These are phyloP conservation scores for Sclerotinia spermophila DNA, from an alignment of 2,329 filamentous ascomycete species.

Conservation along the genomic window DNA sequence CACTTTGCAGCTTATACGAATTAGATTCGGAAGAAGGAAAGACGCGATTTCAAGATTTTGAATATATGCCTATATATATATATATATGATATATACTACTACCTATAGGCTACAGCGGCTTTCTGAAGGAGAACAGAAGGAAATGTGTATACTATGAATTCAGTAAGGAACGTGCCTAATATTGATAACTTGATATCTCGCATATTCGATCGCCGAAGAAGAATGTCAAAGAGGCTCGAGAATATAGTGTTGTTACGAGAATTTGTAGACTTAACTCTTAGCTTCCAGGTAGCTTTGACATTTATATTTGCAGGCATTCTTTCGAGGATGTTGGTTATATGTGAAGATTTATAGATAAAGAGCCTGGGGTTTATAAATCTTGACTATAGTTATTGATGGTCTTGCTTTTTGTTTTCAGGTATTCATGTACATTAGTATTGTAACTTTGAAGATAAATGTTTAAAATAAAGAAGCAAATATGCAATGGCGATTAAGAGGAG, in stretches of 20 bases:
- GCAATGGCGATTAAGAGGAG: not conserved
- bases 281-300: not conserved
- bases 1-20: not conserved
- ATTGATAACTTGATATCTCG: too few relatives aligned
- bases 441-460: not conserved
- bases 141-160: too few relatives aligned
- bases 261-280: not conserved
- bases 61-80: too few relatives aligned
- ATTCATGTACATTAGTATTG: not conserved
- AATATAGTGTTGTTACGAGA: accelerated
- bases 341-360: too few relatives aligned
- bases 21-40: not conserved
- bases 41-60: not conserved
- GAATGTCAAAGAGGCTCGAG: too few relatives aligned
- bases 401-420: too few relatives aligned
- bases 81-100: not conserved
- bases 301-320: not conserved
- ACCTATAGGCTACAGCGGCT: not conserved
- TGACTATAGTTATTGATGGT: too few relatives aligned
- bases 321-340: not conserved
- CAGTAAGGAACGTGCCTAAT: too few relatives aligned
- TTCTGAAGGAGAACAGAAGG: not conserved
- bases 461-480: not conserved
- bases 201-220: too few relatives aligned
- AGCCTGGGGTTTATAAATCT: too few relatives aligned